A percentile compares a stretch with the other conserved stretches of the same genome.
phyloP scores from a whole-genome alignment of 371 early-diverging fungal species.

The Globomyces sp. region DNA sequence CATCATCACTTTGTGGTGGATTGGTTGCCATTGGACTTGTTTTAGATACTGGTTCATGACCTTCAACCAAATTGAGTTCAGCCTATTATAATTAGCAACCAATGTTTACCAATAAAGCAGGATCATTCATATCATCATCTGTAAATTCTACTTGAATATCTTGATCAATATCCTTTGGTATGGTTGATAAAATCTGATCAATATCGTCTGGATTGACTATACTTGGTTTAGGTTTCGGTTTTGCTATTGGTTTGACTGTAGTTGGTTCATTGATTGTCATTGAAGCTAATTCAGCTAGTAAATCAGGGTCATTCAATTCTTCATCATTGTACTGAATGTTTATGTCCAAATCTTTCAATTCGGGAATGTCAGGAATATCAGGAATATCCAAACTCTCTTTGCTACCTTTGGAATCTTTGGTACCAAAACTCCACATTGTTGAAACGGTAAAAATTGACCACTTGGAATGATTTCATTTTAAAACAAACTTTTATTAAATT shows the following conservation, averaged over 20 bases:
- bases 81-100: too few relatives aligned
- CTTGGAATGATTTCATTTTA: too few relatives aligned
- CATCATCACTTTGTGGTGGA: neutral
- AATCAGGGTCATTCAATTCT: slow-evolving; percentile 58
- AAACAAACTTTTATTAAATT: too few relatives aligned
- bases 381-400: too few relatives aligned
- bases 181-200: slow-evolving; percentile 2
- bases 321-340: slow-evolving; percentile 48
- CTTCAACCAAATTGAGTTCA: neutral
- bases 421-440: too few relatives aligned
- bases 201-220: neutral
- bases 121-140: slow-evolving; percentile 58
- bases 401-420: too few relatives aligned
- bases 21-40: neutral
- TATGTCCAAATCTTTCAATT: neutral
- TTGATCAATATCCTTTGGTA: slow-evolving; percentile 24
- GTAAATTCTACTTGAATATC: slow-evolving; percentile 48
- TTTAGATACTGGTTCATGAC: neutral
- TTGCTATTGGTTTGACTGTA: neutral
- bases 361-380: too few relatives aligned
- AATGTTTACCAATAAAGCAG: slow-evolving; percentile 47
- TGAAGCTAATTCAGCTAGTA: slow-evolving; percentile 43
- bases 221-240: neutral
- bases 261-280: slow-evolving; percentile 16
- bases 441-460: too few relatives aligned